Conservation (phyloP, 2,329 filamentous ascomycete species). For the Phyllosticta ampelicida region DNA sequence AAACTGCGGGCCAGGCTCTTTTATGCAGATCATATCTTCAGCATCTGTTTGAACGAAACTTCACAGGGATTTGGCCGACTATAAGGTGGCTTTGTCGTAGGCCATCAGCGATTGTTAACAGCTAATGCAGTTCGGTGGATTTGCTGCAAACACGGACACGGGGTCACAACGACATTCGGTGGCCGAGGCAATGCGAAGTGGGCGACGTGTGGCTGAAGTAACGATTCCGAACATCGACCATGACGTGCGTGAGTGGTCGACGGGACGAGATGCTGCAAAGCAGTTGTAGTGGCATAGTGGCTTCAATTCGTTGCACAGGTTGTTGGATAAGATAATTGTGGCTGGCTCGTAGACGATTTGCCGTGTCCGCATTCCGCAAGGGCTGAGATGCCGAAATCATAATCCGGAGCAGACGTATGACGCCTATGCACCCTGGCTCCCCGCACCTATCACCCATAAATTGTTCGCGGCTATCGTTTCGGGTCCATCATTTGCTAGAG, state of each 20-base stretch:
- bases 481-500: background rate
- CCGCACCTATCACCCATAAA: conserved; percentile 1
- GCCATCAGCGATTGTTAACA: too few species aligned
- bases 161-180: background rate
- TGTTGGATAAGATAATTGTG: background rate
- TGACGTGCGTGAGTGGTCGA: background rate
- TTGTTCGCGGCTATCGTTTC: background rate
- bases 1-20: too few species aligned
- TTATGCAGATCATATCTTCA: too few species aligned
- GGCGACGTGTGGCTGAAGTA: background rate
- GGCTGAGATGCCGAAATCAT: background rate
- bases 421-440: background rate
- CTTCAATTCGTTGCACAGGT: too few species aligned
- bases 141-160: background rate
- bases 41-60: too few species aligned
- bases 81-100: too few species aligned
- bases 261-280: background rate
- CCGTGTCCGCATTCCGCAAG: conserved; percentile 5
- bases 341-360: background rate
- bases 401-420: background rate
- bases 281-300: too few species aligned
- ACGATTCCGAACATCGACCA: background rate
- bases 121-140: background rate
- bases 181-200: background rate
- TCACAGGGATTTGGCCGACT: background rate